Percentiles rank a stretch among this genome's conserved stretches.
phyloP scores from a whole-genome alignment of 495 filamentous ascomycete genomes.

The Penicillium ochrochloron region DNA sequence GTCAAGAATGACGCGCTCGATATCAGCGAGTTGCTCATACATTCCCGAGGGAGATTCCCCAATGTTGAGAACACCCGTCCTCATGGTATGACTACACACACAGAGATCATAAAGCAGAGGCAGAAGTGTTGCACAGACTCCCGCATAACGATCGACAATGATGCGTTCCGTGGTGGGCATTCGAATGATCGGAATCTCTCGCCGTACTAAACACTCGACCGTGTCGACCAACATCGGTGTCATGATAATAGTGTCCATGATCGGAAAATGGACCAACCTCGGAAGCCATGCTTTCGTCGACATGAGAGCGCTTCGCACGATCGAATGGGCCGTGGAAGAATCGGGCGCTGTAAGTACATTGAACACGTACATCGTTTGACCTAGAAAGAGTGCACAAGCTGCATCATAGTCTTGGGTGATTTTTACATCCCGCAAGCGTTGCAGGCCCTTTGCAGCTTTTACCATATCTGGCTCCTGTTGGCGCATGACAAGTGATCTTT shows the following conservation, averaged over 20 bases:
- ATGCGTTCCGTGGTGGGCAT: conserved; percentile 26
- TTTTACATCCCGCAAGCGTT: conserved; percentile 27
- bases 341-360: conserved; percentile 34
- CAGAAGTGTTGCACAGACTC: conserved; percentile 37
- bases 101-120: conserved; percentile 40
- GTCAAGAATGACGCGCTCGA: conserved; percentile 29
- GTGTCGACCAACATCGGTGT: conserved; percentile 39
- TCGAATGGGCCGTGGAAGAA: conserved; percentile 33
- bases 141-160: conserved; percentile 40
- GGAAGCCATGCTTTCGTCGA: conserved; percentile 37
- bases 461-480: conserved; percentile 29
- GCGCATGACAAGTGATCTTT: conserved; percentile 31
- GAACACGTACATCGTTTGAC: conserved; percentile 38
- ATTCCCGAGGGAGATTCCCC: conserved; percentile 13
- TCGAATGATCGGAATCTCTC: conserved; percentile 40
- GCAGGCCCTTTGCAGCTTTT: conserved; percentile 33
- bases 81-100: conserved; percentile 32
- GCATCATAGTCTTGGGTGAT: conserved; percentile 33
- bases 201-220: conserved; percentile 37
- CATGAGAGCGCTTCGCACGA: conserved; percentile 34
- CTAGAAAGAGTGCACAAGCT: conserved; percentile 33
- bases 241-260: conserved; percentile 39
- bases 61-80: conserved; percentile 11
- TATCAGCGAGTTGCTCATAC: conserved; percentile 29
- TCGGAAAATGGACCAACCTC: conserved; percentile 26